Base-by-base conservation (phyloP, 306 rosid genomes). In the Inga leiocalycina region DNA sequence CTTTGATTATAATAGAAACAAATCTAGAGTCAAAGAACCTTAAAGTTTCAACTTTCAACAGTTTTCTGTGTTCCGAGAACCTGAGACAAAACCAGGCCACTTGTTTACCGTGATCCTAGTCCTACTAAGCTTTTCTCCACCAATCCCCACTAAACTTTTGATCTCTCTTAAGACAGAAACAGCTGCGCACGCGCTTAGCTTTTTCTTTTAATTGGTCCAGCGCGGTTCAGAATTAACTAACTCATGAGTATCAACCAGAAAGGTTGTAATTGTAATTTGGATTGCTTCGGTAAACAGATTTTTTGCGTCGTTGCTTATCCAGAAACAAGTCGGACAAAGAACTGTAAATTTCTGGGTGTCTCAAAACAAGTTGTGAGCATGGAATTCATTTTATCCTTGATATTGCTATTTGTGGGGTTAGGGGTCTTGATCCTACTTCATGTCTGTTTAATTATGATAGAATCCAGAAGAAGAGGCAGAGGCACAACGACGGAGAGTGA, bases 371-470 rank as follows among this genome's bases (percentile, higher is more conserved):
- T 71, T 54, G 51, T 72, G 81, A 78, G 24, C 67, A 87, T 89
- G 94, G 81, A 71, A 22, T 76, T 85, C 7, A 20, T 85, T 61
- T 0, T 87, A 37, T 85, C 88, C 1, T 70, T 87, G 65, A 52
- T 82, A 66, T 39, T 93, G 37, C 37, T 86, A 22, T 75, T 87
- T 82, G 39, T 82, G 30, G 95, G 85, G 41, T 22, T 93, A 27
- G 84, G 83, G 20, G 13, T 87, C 49, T 71, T 91, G 78, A 44
- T 91, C 52, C 15, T 91, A 27, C 35, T 91, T 77, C 92, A 88
- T 80, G 56, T 82, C 10, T 90, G 86, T 16, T 51, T 89, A 3
- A 76, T 79, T 0, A 87, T 87, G 52, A 85, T 89, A 80, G 80
- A 80, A 34, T 86, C 86, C 44, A 78, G 92, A 52, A 75, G 88